phyloP scores from a whole-genome alignment of 306 rosid genomes.

The Corylus americana region DNA sequence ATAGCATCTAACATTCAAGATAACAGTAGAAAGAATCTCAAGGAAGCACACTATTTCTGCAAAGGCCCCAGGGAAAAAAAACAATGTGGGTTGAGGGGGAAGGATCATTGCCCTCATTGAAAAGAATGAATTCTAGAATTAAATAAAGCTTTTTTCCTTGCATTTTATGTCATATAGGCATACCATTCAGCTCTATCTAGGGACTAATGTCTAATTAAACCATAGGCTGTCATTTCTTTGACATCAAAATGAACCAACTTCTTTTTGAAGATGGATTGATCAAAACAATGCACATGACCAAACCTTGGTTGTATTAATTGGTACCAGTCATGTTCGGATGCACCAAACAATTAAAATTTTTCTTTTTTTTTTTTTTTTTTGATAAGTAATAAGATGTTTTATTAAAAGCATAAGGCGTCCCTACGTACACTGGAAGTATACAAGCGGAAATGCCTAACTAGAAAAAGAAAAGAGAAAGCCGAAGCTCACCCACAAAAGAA shows the following conservation, averaged over 20 bases:
- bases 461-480: too few relatives aligned
- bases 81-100: too few relatives aligned
- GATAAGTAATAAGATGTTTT: too few relatives aligned
- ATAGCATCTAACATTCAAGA: not conserved
- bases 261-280: not conserved
- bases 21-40: not conserved
- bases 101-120: not conserved
- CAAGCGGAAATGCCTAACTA: too few relatives aligned
- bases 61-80: not conserved
- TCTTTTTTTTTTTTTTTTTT: too few relatives aligned
- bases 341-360: not conserved
- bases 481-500: too few relatives aligned
- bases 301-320: not conserved
- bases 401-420: too few relatives aligned
- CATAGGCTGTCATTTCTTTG: not conserved
- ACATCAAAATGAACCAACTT: not conserved
- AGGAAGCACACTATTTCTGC: not conserved
- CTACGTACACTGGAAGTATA: too few relatives aligned
- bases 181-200: not conserved
- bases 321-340: not conserved
- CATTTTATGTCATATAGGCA: not conserved
- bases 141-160: not conserved
- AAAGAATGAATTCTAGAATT: not conserved
- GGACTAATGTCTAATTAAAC: not conserved
- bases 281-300: not conserved